Base-by-base conservation (phyloP, 257 asterid genomes). In the Plectranthus barbatus region DNA sequence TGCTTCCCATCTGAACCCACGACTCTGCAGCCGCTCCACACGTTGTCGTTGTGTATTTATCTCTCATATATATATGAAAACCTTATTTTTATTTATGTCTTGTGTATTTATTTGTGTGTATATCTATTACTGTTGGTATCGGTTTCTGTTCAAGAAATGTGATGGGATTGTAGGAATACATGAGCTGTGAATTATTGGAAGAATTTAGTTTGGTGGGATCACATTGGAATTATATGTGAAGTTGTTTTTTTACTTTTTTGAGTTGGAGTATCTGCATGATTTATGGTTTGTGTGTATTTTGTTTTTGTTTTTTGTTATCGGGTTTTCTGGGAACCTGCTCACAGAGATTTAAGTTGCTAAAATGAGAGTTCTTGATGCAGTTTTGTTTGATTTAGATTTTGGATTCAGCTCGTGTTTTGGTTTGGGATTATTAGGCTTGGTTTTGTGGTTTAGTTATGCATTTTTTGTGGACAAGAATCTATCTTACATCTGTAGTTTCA, bases 141-240 rank as follows among this genome's bases (percentile, higher is more conserved):
- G 36, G 39, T 50, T 65, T 60, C 60, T 47, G 55, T 37, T 73
- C 48, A 42, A 17, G 42, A 49, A 39, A 53, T 50, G 42, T 55
- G 74, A 39, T 39, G 77, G 62, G 67, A 18, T 72, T 74, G 52
- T 59, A 14, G 56, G 64, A 47, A 40, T 49, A 65, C 49, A 37
- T 12, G 72, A 68, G 56, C 56, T 66, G 15, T 23, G 63, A 48
- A 66, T 21, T 54, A 19, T 49, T 26, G n/a, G 17, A 56, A 56
- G 68, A 64, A 64, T 74, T 72, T 3, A 68, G 67, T 78, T 72
- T 72, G 33, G 72, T 69, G 69, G 75, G 81, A 79, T 75, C 84
- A 69, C 79, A 72, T 75, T 79, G 68, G 62, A 69, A 75, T 75
- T 79, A 44, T 57, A 46, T 23, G 50, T 48, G 7, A 19, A 66